phyloP scores from a whole-genome alignment of 1,284 basidiomycete species.

The Apiotrichum montevideense region DNA sequence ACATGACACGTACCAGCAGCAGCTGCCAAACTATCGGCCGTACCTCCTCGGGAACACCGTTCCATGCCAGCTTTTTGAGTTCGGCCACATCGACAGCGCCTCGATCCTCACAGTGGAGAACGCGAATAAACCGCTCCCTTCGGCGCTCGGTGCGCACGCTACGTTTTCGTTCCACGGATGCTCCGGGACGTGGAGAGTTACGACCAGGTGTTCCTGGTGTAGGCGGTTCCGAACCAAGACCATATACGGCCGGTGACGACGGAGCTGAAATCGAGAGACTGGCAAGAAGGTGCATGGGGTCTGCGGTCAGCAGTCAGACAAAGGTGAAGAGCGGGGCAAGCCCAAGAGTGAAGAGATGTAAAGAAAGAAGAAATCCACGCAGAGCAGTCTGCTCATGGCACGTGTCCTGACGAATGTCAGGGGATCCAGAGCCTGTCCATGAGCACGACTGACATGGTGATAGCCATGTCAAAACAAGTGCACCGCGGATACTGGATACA shows the following conservation, averaged over 20 bases:
- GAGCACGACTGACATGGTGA: no score
- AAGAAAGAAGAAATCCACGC: no score
- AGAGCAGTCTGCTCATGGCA: no score
- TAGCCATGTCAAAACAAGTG: no score
- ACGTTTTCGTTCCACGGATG: constrained; percentile 56
- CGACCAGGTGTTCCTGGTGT: background rate
- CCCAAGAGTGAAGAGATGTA: no score
- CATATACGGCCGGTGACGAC: background rate
- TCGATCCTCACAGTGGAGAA: constrained; percentile 18
- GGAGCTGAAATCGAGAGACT: constrained; percentile 21
- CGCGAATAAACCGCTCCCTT: constrained; percentile 41
- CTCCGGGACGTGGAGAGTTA: background rate
- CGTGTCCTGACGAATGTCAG: no score
- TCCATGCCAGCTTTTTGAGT: constrained; percentile 89
- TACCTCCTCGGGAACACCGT: constrained; percentile 80
- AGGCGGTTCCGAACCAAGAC: no score
- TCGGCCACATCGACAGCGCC: constrained; percentile 48
- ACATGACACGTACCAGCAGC: constrained; percentile 62
- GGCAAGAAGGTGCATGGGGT: constrained; percentile 52
- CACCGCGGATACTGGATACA: no score
- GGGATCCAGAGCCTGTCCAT: no score
- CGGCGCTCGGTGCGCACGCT: constrained; percentile 50
- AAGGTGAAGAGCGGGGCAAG: background rate
- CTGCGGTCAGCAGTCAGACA: constrained; percentile 42
- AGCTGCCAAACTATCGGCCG: constrained; percentile 92